Percentiles rank a stretch among this genome's conserved stretches.
Conservation (phyloP, 2,329 filamentous ascomycete species). For the Mollisiaceae sp. region DNA sequence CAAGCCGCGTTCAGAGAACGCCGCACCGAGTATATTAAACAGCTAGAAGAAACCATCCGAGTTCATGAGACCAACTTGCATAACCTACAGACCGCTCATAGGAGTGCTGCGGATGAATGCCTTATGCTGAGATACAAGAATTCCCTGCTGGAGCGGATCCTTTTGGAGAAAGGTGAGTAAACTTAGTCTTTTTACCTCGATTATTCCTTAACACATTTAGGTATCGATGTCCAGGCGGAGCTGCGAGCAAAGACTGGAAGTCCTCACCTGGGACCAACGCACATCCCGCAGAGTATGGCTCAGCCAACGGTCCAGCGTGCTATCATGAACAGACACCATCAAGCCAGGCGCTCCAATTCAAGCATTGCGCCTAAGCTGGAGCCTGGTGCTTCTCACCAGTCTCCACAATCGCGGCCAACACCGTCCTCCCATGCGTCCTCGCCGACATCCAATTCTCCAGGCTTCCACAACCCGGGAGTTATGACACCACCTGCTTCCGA, state of each 20-base stretch:
- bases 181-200: not conserved
- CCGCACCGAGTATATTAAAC: constrained; percentile 98
- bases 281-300: constrained; percentile 70
- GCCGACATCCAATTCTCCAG: constrained; percentile 67
- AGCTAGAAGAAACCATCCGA: constrained; percentile 95
- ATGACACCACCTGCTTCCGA: constrained; percentile 66
- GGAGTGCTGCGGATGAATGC: constrained; percentile 93
- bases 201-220: constrained; percentile 51
- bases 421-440: constrained; percentile 79
- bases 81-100: constrained; percentile 90
- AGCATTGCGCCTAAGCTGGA: constrained; percentile 79
- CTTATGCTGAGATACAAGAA: constrained; percentile 99
- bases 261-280: constrained; percentile 75
- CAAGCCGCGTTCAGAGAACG: constrained; percentile 97
- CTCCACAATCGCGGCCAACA: constrained; percentile 79
- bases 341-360: constrained; percentile 72
- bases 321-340: constrained; percentile 77
- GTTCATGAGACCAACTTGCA: constrained; percentile 94
- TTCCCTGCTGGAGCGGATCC: constrained; percentile 90
- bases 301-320: constrained; percentile 80
- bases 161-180: constrained; percentile 85
- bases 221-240: constrained; percentile 96
- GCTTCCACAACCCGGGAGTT: constrained; percentile 62
- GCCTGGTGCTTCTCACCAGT: constrained; percentile 52
- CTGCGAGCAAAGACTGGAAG: constrained; percentile 90